Percentiles rank a stretch among this genome's conserved stretches.
These are phyloP conservation scores for Cercophora newfieldiana DNA, from an alignment of 495 filamentous ascomycete species.

Conservation along the genomic window DNA sequence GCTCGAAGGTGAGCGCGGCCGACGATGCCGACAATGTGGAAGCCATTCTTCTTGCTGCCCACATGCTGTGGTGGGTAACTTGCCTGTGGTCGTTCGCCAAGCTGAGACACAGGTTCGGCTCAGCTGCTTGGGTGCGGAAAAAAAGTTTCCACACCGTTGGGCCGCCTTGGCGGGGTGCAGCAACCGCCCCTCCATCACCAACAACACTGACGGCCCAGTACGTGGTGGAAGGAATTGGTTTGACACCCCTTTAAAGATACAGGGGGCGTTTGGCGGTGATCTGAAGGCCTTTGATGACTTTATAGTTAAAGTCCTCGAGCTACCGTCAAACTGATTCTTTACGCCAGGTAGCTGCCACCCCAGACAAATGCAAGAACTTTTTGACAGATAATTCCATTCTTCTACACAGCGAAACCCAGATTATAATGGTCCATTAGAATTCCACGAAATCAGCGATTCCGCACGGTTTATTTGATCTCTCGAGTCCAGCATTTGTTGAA, in stretches of 20 bases:
- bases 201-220: not conserved
- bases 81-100: not conserved
- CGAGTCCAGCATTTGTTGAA: not conserved
- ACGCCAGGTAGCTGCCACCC: no score
- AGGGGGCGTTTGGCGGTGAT: not conserved
- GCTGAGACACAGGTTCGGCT: not conserved
- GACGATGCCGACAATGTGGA: constrained; percentile 46
- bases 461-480: no score
- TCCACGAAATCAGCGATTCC: no score
- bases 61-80: constrained; percentile 24
- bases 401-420: no score
- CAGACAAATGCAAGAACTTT: no score
- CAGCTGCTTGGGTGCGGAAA: not conserved
- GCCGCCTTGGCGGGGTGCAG: not conserved
- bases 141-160: not conserved
- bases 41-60: constrained; percentile 46
- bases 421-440: no score
- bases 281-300: no score
- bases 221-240: not conserved
- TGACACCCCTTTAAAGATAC: not conserved
- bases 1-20: constrained; percentile 74
- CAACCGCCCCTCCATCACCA: not conserved
- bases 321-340: no score
- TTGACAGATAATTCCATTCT: no score
- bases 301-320: no score